Conservation (phyloP, 2,329 filamentous ascomycete genomes). For the Aureobasidium vineae region DNA sequence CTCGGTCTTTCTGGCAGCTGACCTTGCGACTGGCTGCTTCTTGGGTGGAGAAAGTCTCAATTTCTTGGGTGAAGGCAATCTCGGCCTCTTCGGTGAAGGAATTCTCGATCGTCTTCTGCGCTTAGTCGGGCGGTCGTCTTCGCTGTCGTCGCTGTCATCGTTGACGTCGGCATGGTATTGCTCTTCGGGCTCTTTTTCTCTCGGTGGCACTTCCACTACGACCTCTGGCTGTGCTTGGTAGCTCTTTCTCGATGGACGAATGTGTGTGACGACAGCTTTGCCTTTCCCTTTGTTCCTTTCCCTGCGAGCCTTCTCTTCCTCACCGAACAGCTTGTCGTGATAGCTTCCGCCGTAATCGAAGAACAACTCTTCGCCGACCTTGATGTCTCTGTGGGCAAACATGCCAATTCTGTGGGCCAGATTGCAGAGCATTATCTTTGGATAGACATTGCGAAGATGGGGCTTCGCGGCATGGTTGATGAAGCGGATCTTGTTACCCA, state of each 20-base stretch:
- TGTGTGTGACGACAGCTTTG: background rate
- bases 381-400: slow-evolving; percentile 64
- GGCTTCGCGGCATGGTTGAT: slow-evolving; percentile 67
- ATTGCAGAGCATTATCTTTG: slow-evolving; percentile 69
- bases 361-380: slow-evolving; percentile 71
- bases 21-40: background rate
- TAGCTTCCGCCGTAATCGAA: slow-evolving; percentile 66
- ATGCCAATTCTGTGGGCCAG: slow-evolving; percentile 73
- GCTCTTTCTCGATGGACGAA: slow-evolving; percentile 4
- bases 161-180: background rate
- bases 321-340: slow-evolving; percentile 22
- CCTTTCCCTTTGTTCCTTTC: slow-evolving; percentile 6
- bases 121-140: slow-evolving; percentile 11
- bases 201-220: background rate
- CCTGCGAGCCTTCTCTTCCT: slow-evolving; percentile 5
- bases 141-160: background rate
- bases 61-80: background rate
- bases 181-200: background rate
- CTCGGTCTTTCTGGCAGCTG: slow-evolving; percentile 7
- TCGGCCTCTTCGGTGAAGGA: background rate
- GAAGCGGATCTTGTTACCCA: slow-evolving; percentile 78
- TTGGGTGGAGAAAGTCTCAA: background rate
- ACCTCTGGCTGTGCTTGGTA: background rate
- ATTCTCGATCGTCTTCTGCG: background rate
- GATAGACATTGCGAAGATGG: slow-evolving; percentile 59